Evolutionary conservation across 345 rosid genomes (phyloP).

Genomic region (Linum trigynum): DNA sequence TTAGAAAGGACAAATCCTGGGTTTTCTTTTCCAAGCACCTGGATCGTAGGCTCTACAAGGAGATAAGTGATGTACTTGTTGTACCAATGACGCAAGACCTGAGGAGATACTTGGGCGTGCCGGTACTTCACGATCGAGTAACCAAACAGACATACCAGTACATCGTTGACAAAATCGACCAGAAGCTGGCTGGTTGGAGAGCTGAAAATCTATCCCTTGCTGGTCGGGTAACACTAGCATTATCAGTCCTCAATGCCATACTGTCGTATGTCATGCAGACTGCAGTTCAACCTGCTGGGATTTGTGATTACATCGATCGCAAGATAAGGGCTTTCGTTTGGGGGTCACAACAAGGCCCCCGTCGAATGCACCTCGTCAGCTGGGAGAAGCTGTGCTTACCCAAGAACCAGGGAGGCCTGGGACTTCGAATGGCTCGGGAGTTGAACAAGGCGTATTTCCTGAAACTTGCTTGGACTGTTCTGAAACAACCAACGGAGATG

Average conservation of each 20-base stretch:
- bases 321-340: no score
- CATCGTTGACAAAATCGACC: background rate
- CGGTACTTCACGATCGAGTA: background rate
- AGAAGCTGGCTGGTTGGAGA: background rate
- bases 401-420: no score
- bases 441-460: no score
- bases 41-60: background rate
- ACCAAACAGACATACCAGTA: background rate
- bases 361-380: no score
- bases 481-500: no score
- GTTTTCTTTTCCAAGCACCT: background rate
- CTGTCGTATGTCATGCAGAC: background rate
- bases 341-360: no score
- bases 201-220: background rate
- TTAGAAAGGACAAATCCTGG: background rate
- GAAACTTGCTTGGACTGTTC: no score
- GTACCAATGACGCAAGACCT: background rate
- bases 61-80: background rate
- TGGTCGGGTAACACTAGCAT: background rate
- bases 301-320: no score
- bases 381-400: background rate
- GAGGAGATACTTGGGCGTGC: background rate
- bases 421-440: no score
- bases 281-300: background rate
- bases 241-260: background rate